Percentiles rank a stretch among this genome's conserved stretches.
phyloP scores from a whole-genome alignment of 441 rosid genomes.

The Adansonia rubrostipa region DNA sequence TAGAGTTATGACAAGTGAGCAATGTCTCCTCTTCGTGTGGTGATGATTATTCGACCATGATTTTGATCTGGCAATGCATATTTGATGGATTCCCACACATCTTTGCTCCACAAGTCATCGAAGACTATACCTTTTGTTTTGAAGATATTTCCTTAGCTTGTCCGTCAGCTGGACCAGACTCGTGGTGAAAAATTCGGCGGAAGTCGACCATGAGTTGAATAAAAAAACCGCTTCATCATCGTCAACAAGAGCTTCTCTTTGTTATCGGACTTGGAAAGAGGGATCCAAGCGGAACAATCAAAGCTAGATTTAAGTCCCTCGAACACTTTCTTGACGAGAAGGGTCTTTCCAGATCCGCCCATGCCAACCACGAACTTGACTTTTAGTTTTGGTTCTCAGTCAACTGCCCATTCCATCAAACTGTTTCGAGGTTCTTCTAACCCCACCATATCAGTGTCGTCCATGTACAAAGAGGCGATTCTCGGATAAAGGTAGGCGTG shows the following conservation, averaged over 20 bases:
- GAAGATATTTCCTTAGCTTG: background rate
- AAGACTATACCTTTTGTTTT: constrained; percentile 14
- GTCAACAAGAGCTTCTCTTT: background rate
- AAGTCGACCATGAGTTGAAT: background rate
- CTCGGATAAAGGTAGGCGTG: background rate
- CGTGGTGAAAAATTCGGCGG: background rate
- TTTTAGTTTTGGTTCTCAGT: background rate
- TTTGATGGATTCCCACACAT: constrained; percentile 19
- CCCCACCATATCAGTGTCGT: background rate
- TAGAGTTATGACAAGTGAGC: background rate
- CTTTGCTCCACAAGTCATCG: constrained; percentile 21
- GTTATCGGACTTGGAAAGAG: background rate
- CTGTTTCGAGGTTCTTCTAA: background rate
- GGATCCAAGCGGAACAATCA: background rate
- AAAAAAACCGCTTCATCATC: background rate
- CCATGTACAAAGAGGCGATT: background rate
- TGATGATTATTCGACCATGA: background rate
- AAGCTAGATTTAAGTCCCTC: background rate
- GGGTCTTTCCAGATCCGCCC: background rate
- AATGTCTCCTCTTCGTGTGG: background rate
- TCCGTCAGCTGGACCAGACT: background rate
- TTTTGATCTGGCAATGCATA: constrained; percentile 2
- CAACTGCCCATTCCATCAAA: background rate
- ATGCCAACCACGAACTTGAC: background rate
- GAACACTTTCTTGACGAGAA: background rate